Evolutionary conservation across 177 flowering plant species (phyloP).

Genomic region (Vitis hybrid): DNA sequence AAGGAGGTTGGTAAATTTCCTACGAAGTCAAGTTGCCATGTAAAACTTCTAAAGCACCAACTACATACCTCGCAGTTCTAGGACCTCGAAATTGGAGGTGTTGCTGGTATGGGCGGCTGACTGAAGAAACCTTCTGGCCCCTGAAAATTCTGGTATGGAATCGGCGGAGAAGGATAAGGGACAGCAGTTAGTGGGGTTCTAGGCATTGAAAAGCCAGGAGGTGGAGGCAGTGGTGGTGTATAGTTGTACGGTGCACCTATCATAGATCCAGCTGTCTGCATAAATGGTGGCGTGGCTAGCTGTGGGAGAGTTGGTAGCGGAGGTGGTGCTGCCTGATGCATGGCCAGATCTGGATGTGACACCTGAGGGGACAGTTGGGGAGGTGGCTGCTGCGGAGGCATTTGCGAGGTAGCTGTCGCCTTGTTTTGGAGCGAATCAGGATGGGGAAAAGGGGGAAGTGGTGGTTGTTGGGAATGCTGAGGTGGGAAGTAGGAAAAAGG

Average conservation of each 20-base stretch:
- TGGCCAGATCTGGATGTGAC: constrained; percentile 21
- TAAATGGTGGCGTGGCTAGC: constrained; percentile 37
- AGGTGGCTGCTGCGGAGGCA: constrained; percentile 32
- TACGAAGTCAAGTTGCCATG: no score
- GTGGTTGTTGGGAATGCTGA: constrained; percentile 34
- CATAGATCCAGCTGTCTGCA: constrained; percentile 53
- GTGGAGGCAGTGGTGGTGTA: constrained; percentile 33
- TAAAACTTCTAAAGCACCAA: no score
- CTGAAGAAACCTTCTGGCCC: constrained; percentile 61
- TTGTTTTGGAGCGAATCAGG: constrained; percentile 41
- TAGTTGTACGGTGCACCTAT: constrained; percentile 41
- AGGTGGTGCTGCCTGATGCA: no score
- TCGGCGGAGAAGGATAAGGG: constrained; percentile 38
- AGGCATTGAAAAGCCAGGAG: constrained; percentile 42
- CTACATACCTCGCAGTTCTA: constrained; percentile 15
- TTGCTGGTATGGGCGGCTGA: constrained; percentile 60
- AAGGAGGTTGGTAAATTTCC: no score
- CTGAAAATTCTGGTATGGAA: constrained; percentile 59
- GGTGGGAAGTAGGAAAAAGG: constrained; percentile 35
- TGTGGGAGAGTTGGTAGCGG: constrained; percentile 47
- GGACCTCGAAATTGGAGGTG: constrained; percentile 61
- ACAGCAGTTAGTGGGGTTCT: constrained; percentile 40
- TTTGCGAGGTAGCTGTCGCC: constrained; percentile 27
- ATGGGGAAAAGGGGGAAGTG: constrained; percentile 37
- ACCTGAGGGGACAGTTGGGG: constrained; percentile 55